Evolutionary conservation across 352 stramenopile genomes (phyloP).

Genomic region (Phytophthora constricta): DNA sequence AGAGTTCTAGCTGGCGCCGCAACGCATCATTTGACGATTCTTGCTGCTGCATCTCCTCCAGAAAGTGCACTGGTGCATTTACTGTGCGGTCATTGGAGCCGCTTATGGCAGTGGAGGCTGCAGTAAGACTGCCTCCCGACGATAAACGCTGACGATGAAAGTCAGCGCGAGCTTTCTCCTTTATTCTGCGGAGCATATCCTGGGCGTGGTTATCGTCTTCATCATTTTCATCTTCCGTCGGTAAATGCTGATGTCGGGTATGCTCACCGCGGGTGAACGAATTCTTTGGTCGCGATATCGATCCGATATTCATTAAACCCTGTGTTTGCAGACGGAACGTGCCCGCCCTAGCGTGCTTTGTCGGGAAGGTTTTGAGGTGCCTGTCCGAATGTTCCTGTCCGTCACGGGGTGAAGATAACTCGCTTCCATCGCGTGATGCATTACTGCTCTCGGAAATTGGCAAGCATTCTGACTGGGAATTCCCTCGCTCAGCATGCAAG

Average conservation of each 20-base stretch:
- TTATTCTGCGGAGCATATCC: conserved; percentile 39
- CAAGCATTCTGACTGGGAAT: conserved; percentile 8
- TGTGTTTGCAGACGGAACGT: conserved; percentile 13
- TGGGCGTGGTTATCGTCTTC: conserved; percentile 33
- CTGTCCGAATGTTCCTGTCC: not conserved
- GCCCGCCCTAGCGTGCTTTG: not conserved
- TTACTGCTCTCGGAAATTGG: conserved; percentile 16
- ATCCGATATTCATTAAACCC: not conserved
- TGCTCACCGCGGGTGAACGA: not conserved
- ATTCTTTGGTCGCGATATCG: conserved; percentile 14
- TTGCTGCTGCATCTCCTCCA: conserved; percentile 53
- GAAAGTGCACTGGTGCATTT: conserved; percentile 17
- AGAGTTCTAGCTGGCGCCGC: conserved; percentile 68
- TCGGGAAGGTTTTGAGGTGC: conserved; percentile 1
- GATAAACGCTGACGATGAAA: conserved; percentile 35
- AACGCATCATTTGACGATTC: conserved; percentile 72
- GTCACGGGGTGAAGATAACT: conserved; percentile 1
- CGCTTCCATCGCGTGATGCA: conserved; percentile 5
- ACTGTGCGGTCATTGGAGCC: not conserved
- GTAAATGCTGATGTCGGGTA: not conserved
- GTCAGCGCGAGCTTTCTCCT: conserved; percentile 45
- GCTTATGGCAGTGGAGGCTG: not conserved
- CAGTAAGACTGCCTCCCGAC: conserved; percentile 1
- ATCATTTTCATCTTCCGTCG: conserved; percentile 5
- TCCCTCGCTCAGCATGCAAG: conserved; percentile 36